A percentile compares a stretch with the other conserved stretches of the same genome.
Conservation (phyloP, 805 yeast species). For the Nakazawaea ernobii region DNA sequence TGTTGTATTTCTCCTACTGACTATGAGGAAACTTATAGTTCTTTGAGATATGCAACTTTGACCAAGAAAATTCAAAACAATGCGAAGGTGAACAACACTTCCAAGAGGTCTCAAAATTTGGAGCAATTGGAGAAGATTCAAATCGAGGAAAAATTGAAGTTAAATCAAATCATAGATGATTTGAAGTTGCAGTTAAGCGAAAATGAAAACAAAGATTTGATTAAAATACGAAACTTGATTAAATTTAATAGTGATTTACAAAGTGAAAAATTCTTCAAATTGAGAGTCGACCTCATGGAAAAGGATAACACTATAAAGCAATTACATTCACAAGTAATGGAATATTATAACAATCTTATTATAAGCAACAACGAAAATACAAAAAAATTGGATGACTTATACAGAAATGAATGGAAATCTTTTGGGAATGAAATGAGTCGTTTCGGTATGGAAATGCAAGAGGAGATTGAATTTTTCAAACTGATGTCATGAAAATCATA, state of each 20-base stretch:
- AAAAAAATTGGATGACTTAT: neutral
- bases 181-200: constrained; percentile 5
- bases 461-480: constrained; percentile 3
- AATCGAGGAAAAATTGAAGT: constrained; percentile 4
- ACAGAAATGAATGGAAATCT: constrained; percentile 3
- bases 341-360: neutral
- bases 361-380: neutral
- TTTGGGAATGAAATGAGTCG: neutral
- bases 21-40: constrained; percentile 71
- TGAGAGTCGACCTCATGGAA: neutral
- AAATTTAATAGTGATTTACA: constrained; percentile 15
- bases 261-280: constrained; percentile 13
- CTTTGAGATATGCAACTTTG: constrained; percentile 71
- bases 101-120: constrained; percentile 13
- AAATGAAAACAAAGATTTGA: constrained; percentile 5
- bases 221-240: constrained; percentile 11
- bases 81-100: constrained; percentile 41
- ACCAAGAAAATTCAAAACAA: constrained; percentile 63
- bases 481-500: constrained; percentile 2
- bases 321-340: neutral
- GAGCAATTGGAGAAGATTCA: constrained; percentile 9
- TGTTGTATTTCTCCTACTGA: constrained; percentile 79
- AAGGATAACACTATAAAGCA: neutral
- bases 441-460: neutral
- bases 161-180: constrained; percentile 8